Conservation (phyloP, 1,139 yeast genomes). For the Saccharomyces pastorianus region DNA sequence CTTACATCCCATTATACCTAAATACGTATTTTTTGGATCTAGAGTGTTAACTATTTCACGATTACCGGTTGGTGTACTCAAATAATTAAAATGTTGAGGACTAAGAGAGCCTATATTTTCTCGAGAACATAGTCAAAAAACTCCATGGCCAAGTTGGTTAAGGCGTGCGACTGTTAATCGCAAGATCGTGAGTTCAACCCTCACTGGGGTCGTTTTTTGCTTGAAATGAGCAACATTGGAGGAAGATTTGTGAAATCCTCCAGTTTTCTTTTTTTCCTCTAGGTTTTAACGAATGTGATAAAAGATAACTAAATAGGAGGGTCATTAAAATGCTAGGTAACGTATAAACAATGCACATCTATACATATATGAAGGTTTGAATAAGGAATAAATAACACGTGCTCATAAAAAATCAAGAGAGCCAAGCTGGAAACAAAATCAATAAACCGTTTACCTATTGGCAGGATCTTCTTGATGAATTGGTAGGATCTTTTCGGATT, state of each 20-base stretch:
- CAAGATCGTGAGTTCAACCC: slow-evolving; percentile 29
- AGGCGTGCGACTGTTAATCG: slow-evolving; percentile 29
- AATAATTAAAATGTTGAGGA: too few relatives aligned
- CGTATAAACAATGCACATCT: slow-evolving; percentile 4
- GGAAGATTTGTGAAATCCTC: neutral
- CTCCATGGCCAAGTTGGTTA: slow-evolving; percentile 27
- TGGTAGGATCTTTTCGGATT: neutral
- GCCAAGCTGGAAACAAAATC: neutral
- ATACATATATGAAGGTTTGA: neutral
- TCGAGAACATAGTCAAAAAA: neutral
- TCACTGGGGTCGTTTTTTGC: slow-evolving; percentile 20
- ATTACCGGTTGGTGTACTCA: too few relatives aligned
- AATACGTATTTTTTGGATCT: neutral
- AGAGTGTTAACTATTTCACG: too few relatives aligned
- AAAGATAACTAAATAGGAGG: neutral
- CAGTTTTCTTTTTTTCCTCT: too few relatives aligned
- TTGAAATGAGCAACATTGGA: neutral
- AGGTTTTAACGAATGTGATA: neutral
- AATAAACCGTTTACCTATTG: neutral
- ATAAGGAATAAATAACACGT: slow-evolving; percentile 1
- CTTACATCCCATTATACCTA: neutral
- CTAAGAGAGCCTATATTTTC: too few relatives aligned
- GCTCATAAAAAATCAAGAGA: slow-evolving; percentile 1
- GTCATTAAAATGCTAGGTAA: neutral
- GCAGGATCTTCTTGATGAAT: slow-evolving; percentile 5